These are phyloP conservation scores for Alternaria novae-zelandiae DNA, from an alignment of 2,329 filamentous ascomycete species.

Conservation along the genomic window DNA sequence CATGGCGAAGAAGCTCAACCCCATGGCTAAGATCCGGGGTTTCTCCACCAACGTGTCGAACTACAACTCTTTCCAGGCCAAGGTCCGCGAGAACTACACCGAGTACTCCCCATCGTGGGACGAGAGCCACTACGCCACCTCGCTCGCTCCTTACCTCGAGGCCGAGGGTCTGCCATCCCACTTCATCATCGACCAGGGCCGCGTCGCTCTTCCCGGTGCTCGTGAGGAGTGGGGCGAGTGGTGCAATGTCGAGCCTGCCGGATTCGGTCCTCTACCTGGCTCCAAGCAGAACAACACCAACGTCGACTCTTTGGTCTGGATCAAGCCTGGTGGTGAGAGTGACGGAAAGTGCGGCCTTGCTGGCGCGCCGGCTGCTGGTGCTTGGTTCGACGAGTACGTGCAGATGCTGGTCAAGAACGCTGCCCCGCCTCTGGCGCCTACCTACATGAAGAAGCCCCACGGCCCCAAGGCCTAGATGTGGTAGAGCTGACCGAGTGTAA, in stretches of 20 bases:
- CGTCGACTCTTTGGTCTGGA: conserved; percentile 40
- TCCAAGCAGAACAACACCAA: conserved; percentile 27
- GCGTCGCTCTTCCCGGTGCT: conserved; percentile 30
- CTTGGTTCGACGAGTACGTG: conserved; percentile 38
- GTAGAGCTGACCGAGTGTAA: not conserved
- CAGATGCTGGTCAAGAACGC: conserved; percentile 39
- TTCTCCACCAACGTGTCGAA: conserved; percentile 37
- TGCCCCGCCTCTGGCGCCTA: conserved; percentile 30
- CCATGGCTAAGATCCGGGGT: conserved; percentile 32
- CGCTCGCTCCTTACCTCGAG: conserved; percentile 26
- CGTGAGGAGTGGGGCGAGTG: conserved; percentile 37
- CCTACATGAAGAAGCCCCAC: conserved; percentile 19
- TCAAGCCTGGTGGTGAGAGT: conserved; percentile 40
- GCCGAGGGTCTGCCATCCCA: conserved; percentile 31
- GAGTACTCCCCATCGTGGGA: conserved; percentile 32
- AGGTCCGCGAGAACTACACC: conserved; percentile 34
- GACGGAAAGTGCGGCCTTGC: conserved; percentile 33
- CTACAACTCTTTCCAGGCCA: conserved; percentile 36
- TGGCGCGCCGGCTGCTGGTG: conserved; percentile 34
- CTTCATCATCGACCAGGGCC: conserved; percentile 40
- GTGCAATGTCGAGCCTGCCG: conserved; percentile 36
- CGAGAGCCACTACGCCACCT: conserved; percentile 33
- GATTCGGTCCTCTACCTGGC: conserved; percentile 27
- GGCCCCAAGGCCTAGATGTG: not conserved
- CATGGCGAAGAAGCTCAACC: conserved; percentile 31